These are phyloP conservation scores for Papiliotrema fonsecae DNA, from an alignment of 1,284 basidiomycete genomes.

Conservation along the genomic window DNA sequence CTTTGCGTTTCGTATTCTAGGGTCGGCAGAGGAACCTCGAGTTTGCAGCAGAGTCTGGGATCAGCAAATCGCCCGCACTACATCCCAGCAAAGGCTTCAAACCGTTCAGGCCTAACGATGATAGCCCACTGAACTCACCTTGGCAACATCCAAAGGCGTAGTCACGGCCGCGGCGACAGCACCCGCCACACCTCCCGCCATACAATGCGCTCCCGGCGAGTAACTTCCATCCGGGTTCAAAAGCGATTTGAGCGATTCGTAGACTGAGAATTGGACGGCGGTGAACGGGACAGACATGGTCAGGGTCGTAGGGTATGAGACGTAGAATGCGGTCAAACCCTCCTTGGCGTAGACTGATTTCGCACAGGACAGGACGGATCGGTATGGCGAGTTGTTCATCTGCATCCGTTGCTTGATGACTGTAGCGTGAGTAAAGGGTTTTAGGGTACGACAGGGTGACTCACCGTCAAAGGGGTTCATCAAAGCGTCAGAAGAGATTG, in stretches of 20 bases:
- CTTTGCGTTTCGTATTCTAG: slow-evolving; percentile 73
- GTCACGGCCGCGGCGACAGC: slow-evolving; percentile 93
- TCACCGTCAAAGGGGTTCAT: slow-evolving; percentile 99
- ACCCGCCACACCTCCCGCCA: slow-evolving; percentile 86
- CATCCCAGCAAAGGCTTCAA: background rate
- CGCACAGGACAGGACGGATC: slow-evolving; percentile 77
- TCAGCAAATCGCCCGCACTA: background rate
- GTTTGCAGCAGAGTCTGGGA: slow-evolving; percentile 66
- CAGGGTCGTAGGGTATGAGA: slow-evolving; percentile 96
- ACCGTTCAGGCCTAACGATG: background rate
- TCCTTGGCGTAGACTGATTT: slow-evolving; percentile 74
- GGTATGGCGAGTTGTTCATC: slow-evolving; percentile 84
- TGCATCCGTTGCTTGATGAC: slow-evolving; percentile 99
- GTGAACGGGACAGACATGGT: slow-evolving; percentile 98
- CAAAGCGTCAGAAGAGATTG: slow-evolving; percentile 90
- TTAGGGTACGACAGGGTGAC: slow-evolving; percentile 27
- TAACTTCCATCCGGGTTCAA: slow-evolving; percentile 84
- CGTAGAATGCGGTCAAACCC: slow-evolving; percentile 89
- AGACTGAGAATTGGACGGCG: slow-evolving; percentile 94
- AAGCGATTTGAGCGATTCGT: slow-evolving; percentile 85
- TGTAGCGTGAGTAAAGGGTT: slow-evolving; percentile 44
- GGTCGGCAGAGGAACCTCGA: slow-evolving; percentile 73
- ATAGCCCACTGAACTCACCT: slow-evolving; percentile 48
- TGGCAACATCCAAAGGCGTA: slow-evolving; percentile 97
- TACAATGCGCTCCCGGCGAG: slow-evolving; percentile 84